These are phyloP conservation scores for Cucumis hystrix DNA, from an alignment of 306 rosid genomes.

Conservation along the genomic window DNA sequence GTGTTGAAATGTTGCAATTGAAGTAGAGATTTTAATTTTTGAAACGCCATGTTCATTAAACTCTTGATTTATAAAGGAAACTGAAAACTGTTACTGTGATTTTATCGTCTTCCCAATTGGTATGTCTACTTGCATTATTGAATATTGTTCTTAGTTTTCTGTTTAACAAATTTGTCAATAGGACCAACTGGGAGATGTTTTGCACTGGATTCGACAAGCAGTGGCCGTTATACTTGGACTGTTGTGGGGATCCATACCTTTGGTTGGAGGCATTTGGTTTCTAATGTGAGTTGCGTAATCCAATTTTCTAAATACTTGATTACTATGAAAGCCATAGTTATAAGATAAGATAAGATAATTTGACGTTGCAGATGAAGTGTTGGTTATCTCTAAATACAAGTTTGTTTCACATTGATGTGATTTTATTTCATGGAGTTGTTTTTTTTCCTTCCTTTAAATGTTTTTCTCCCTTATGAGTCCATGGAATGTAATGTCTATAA, in stretches of 20 bases:
- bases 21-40: background rate
- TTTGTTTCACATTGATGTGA: background rate
- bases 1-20: background rate
- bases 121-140: background rate
- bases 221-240: conserved; percentile 64
- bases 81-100: background rate
- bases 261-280: conserved; percentile 95
- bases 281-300: conserved; percentile 47
- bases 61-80: background rate
- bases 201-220: conserved; percentile 95
- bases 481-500: background rate
- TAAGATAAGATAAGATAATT: background rate
- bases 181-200: conserved; percentile 96
- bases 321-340: background rate
- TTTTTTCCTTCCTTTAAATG: background rate
- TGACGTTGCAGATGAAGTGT: background rate
- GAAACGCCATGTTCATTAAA: background rate
- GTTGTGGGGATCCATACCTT: conserved; percentile 81
- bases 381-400: background rate
- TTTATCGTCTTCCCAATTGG: background rate
- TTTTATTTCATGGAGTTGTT: background rate
- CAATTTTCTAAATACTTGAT: background rate
- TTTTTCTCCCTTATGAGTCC: background rate
- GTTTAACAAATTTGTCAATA: conserved; percentile 9
- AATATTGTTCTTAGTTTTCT: background rate